A percentile compares a stretch with the other conserved stretches of the same genome.
Conservation (phyloP, 2,329 filamentous ascomycete genomes). For the Ophiostoma novo-ulmi region DNA sequence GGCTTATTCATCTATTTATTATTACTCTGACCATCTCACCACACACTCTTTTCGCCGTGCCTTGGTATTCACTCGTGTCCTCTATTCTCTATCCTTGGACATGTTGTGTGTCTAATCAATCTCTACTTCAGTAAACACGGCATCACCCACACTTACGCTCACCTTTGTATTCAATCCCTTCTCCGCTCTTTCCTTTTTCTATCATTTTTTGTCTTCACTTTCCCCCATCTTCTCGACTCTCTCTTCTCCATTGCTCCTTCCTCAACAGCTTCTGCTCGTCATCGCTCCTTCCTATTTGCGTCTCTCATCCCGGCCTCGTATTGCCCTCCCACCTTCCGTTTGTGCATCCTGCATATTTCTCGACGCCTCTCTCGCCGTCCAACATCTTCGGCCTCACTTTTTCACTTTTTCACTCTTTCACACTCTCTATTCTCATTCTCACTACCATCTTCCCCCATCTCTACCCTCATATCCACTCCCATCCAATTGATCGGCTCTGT, state of each 20-base stretch:
- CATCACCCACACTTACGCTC: neutral
- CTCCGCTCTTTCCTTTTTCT: constrained; percentile 14
- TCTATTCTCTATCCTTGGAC: neutral
- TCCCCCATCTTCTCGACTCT: neutral
- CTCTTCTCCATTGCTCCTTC: constrained; percentile 8
- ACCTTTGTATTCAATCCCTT: neutral
- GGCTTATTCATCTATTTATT: neutral
- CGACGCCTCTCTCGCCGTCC: neutral
- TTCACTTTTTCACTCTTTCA: neutral
- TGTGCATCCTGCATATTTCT: constrained; percentile 11
- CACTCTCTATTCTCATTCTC: neutral
- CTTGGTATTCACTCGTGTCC: constrained; percentile 1
- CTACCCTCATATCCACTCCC: neutral
- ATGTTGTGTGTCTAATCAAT: neutral
- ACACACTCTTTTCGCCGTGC: neutral
- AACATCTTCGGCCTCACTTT: neutral
- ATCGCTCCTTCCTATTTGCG: constrained; percentile 2
- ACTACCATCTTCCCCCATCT: neutral
- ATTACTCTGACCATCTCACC: neutral
- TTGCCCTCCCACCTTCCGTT: constrained; percentile 9
- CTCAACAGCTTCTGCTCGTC: neutral
- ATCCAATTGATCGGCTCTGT: constrained; percentile 14
- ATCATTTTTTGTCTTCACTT: neutral
- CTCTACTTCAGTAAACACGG: neutral
- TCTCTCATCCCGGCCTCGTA: neutral